phyloP scores from a whole-genome alignment of 2,329 filamentous ascomycete genomes.

The Coniochaeta pulveracea region DNA sequence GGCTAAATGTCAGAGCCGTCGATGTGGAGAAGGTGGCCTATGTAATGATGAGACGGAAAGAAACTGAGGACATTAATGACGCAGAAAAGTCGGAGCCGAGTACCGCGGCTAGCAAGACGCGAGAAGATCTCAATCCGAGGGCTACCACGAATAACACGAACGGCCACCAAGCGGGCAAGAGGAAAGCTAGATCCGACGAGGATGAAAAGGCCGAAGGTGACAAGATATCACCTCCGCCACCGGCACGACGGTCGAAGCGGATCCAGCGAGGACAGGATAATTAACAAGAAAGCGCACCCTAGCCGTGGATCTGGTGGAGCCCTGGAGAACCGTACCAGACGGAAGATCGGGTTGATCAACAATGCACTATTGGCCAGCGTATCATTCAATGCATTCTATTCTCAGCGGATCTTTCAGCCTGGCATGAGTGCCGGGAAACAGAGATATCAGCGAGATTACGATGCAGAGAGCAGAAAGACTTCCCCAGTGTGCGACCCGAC shows the following conservation, averaged over 20 bases:
- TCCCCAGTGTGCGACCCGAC: no score
- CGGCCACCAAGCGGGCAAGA: conserved; percentile 9
- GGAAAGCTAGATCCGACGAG: conserved; percentile 9
- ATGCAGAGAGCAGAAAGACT: no score
- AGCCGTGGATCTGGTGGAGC: no score
- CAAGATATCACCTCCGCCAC: background rate
- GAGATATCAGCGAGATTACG: no score
- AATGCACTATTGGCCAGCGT: conserved; percentile 6
- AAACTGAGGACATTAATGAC: background rate
- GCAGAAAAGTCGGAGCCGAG: conserved; percentile 4
- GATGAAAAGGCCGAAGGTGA: conserved; percentile 6
- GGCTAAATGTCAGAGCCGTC: conserved; percentile 43
- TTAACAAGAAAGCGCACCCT: no score
- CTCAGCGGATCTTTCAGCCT: no score
- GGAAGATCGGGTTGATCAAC: conserved; percentile 8
- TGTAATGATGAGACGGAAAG: conserved; percentile 43
- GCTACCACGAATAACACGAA: conserved; percentile 1
- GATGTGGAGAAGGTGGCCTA: conserved; percentile 63
- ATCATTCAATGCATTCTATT: no score
- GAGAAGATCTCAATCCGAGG: background rate
- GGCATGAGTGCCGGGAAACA: no score
- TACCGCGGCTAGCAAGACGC: background rate
- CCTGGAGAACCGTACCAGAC: background rate
- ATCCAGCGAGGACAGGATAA: conserved; percentile 5
- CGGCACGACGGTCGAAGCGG: conserved; percentile 13